Base-by-base conservation (phyloP, 1,284 basidiomycete genomes). In the Trametes pubescens region DNA sequence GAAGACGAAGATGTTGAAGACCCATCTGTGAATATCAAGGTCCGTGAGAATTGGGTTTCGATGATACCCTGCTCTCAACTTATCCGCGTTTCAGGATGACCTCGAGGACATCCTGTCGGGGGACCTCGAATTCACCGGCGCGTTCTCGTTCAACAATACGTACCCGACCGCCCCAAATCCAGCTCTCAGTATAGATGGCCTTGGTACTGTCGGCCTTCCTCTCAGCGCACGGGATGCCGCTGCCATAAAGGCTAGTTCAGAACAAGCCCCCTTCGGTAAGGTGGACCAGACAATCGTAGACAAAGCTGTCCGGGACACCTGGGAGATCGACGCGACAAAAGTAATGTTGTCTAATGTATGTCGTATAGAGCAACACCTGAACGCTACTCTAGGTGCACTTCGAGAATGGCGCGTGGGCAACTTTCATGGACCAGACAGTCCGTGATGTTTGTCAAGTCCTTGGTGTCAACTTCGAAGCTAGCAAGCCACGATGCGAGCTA, bases 191-290 rank as follows among this genome's bases (percentile, higher is more conserved):
- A 54, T 77, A 13, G 64, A 68, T 0, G 71, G 67, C 22, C 32
- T 77, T 1, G 75, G 76, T 1, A 37, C 64, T 1, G 58, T 83
- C 38, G 79, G 81, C 0, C 73, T 82, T 13, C 81, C 82, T 9
- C 72, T 84, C 21, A 66, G 58, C 47, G 24, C 26, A 2, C 59
- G 65, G 8, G 64, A 67, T 43, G 63, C 66, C 0, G 71, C 74
- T 34, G 61, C 72, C 4, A 75, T 82, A 46, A 78, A 76, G 34
- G 68, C 66, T 2, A 51, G 64, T n/a, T 69, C 78, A 1, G 61
- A 67, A 9, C 78, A 77, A 58, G 78, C 82, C 6, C 80, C 81
- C 0, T 76, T 74, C 56, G 72, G 74, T 7, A 71, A 68, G 57
- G 72, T 68, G 4, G 68, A 73, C 43, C 64, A 65, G 5, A 71